Conservation (phyloP, 306 rosid genomes). For the Vigna reflexopilosa region DNA sequence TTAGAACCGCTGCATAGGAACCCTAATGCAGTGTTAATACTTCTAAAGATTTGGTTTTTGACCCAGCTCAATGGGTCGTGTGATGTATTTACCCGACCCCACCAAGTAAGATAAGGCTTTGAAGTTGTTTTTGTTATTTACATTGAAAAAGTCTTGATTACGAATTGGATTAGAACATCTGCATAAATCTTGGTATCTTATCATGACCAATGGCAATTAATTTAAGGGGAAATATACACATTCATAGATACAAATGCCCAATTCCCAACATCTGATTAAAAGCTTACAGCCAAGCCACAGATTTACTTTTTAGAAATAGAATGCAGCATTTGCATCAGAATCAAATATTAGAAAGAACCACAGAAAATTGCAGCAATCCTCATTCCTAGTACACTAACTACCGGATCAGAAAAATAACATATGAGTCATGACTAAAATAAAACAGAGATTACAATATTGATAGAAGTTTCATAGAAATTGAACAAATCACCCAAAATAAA, state of each 20-base stretch:
- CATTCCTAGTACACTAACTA: conserved; percentile 13
- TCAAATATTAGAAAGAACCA: conserved; percentile 22
- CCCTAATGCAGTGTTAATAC: neutral
- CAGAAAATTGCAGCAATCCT: conserved; percentile 23
- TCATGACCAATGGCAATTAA: conserved; percentile 19
- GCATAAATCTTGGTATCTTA: neutral
- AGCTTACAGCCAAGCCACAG: neutral
- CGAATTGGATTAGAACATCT: conserved; percentile 5
- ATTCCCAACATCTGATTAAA: conserved; percentile 26
- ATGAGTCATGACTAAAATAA: conserved; percentile 12
- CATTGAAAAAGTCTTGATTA: neutral
- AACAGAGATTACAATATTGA: neutral
- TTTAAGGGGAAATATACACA: conserved; percentile 22
- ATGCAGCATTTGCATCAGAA: conserved; percentile 49
- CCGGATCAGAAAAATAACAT: conserved; percentile 25
- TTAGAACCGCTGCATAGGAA: neutral
- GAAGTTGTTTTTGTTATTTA: neutral
- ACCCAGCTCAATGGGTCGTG: neutral
- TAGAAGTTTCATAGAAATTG: neutral
- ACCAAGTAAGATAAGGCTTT: neutral
- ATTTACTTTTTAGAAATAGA: conserved; percentile 28
- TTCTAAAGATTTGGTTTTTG: neutral
- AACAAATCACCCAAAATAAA: conserved; percentile 30
- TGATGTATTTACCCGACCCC: neutral
- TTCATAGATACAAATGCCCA: conserved; percentile 1